These are phyloP conservation scores for Acorus gramineus DNA, from an alignment of 106 monocot species.

Conservation along the genomic window DNA sequence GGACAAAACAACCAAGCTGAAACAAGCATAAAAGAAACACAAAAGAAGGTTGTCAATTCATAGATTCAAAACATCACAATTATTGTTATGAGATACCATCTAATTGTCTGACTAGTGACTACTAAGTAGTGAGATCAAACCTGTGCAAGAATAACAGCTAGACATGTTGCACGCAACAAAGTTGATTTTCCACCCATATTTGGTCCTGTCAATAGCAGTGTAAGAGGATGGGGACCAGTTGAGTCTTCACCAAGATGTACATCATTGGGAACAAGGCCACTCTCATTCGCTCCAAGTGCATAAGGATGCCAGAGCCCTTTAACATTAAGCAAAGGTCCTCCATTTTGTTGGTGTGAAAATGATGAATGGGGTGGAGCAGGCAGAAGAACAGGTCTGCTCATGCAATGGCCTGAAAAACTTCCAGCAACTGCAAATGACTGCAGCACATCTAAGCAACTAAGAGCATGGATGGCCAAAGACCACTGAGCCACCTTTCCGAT, in stretches of 20 bases:
- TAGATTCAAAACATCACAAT: no score
- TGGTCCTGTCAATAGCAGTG: constrained; percentile 88
- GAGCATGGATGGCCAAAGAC: constrained; percentile 57
- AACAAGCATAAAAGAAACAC: background rate
- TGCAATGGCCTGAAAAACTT: constrained; percentile 41
- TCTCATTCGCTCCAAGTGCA: constrained; percentile 52
- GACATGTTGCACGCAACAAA: constrained; percentile 81
- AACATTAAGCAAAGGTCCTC: constrained; percentile 37
- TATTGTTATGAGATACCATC: no score
- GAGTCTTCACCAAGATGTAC: constrained; percentile 50
- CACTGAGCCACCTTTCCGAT: constrained; percentile 47
- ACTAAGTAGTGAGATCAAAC: constrained; percentile 17
- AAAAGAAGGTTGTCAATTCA: background rate
- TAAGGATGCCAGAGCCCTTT: constrained; percentile 95
- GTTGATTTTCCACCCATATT: constrained; percentile 99
- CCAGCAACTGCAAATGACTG: constrained; percentile 59
- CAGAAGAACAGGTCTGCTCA: constrained; percentile 54
- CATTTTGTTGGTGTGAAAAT: constrained; percentile 4
- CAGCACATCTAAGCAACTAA: constrained; percentile 71
- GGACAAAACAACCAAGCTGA: constrained; percentile 91
- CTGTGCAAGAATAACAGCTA: constrained; percentile 88
- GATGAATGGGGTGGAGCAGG: constrained; percentile 15
- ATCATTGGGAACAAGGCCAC: constrained; percentile 76
- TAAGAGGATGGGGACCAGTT: constrained; percentile 23
- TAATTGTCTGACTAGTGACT: no score